Evolutionary conservation across 2,329 filamentous ascomycete genomes (phyloP).

Genomic region (Malbranchea zuffiana): DNA sequence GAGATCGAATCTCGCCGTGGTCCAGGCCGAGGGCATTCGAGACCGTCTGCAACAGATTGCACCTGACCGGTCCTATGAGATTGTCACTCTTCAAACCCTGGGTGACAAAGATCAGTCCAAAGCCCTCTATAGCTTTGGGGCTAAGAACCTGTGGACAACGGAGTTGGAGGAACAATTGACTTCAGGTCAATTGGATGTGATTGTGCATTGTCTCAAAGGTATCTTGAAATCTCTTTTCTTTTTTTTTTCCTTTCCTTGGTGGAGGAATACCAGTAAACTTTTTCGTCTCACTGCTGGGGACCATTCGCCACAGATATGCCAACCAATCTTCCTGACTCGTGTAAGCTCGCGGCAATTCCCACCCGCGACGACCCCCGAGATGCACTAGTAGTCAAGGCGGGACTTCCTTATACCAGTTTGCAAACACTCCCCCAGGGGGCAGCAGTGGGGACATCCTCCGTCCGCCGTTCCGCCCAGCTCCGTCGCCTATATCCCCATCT

Average conservation of each 20-base stretch:
- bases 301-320: slow-evolving; percentile 80
- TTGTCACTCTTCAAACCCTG: slow-evolving; percentile 58
- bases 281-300: too few relatives aligned
- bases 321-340: slow-evolving; percentile 63
- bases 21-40: slow-evolving; percentile 64
- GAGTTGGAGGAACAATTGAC: slow-evolving; percentile 69
- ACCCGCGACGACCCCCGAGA: slow-evolving; percentile 64
- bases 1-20: slow-evolving; percentile 64
- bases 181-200: slow-evolving; percentile 57
- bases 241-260: not conserved
- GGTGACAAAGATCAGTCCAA: slow-evolving; percentile 80
- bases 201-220: slow-evolving; percentile 77
- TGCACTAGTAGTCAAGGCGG: slow-evolving; percentile 39
- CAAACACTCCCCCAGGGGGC: slow-evolving; percentile 60
- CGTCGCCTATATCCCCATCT: slow-evolving; percentile 62
- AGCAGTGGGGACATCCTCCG: slow-evolving; percentile 76
- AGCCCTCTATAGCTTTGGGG: slow-evolving; percentile 70
- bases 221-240: too few relatives aligned
- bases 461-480: slow-evolving; percentile 73
- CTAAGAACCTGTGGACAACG: slow-evolving; percentile 81
- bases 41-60: slow-evolving; percentile 50
- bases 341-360: slow-evolving; percentile 61
- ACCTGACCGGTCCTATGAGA: slow-evolving; percentile 56
- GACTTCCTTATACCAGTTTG: slow-evolving; percentile 49
- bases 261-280: not conserved